Evolutionary conservation across 805 yeast genomes (phyloP).

Genomic region (Starmerella apicola): DNA sequence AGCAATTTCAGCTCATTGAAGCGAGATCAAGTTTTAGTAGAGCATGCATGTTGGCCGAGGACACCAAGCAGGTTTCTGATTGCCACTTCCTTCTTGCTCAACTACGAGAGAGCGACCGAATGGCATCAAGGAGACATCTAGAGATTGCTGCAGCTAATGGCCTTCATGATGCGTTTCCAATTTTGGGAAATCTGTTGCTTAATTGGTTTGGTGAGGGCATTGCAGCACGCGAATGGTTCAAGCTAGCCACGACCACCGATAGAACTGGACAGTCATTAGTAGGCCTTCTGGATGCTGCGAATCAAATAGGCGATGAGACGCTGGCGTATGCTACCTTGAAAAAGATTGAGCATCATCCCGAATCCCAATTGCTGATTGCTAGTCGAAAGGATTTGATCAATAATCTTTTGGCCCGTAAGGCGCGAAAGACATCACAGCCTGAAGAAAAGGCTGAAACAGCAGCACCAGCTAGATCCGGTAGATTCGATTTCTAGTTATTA

Average conservation of each 20-base stretch:
- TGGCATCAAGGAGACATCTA: constrained; percentile 53
- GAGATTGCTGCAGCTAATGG: constrained; percentile 72
- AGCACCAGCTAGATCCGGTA: constrained; percentile 4
- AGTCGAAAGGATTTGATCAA: no score
- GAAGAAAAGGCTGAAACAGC: no score
- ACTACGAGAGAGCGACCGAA: constrained; percentile 49
- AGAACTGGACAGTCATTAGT: constrained; percentile 19
- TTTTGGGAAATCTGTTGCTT: constrained; percentile 67
- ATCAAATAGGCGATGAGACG: constrained; percentile 7
- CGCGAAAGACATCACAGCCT: no score
- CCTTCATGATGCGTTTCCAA: constrained; percentile 59
- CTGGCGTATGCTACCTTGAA: constrained; percentile 5
- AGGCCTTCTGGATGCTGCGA: constrained; percentile 20
- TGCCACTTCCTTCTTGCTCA: constrained; percentile 72
- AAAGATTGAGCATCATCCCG: constrained; percentile 9
- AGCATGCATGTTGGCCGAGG: constrained; percentile 49
- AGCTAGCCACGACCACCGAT: constrained; percentile 40
- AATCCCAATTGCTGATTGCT: constrained; percentile 8
- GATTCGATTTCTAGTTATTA: constrained; percentile 8
- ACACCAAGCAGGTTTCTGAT: constrained; percentile 39
- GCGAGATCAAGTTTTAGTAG: constrained; percentile 52
- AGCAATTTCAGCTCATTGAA: constrained; percentile 36
- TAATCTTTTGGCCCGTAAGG: no score
- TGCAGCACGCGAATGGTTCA: constrained; percentile 74
- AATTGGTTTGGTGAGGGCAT: constrained; percentile 52